Base-by-base conservation (phyloP, 768 basidiomycete species). In the Phylloporus sp. region DNA sequence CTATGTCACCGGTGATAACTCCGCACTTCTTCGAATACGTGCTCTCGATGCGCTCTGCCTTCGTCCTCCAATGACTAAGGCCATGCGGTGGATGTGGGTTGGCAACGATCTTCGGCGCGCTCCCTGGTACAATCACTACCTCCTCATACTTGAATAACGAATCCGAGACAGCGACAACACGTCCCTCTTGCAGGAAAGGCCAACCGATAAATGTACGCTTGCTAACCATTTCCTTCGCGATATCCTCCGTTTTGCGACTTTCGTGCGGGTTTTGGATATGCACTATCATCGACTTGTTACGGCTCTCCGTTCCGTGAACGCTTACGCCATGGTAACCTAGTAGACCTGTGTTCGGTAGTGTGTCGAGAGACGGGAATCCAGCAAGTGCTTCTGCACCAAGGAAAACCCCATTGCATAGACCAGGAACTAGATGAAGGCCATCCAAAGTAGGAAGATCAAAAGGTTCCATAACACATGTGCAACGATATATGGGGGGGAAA, bases 301-400 rank as follows among this genome's bases (percentile, higher is more conserved):
- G 79, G 57, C 85, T 91, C 65, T 97, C 95, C 1, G 83, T 74
- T 48, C 91, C 91, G 67, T 98, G 95, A 12, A 98, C 85, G 64
- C 94, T 97, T 59, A 98, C 94, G 20, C 86, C 83, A 62, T 98
- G 95, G 69, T 82, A 79, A 15, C 86, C 93, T 22, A 98, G 75
- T 22, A 75, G 72, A 11, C 87, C 84, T 0, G 80, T 82, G 62
- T 92, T 80, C 0, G 89, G 90, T 8, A 98, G 77, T 0, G 95
- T 97, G 54, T 95, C 81, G 27, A 98, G 78, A 2, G 97, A 95
- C 0, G 97, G 95, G 80, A 99, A 99, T 10, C 97, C 97, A 1
- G 97, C 93, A 6, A 98, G 77, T 6, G 94, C 91, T 31, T 85
- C 78, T 6, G 81, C 79, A 45, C 95, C 95, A 10, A 95, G 83